Conservation (phyloP, 805 yeast genomes). For the Hanseniaspora lindneri region DNA sequence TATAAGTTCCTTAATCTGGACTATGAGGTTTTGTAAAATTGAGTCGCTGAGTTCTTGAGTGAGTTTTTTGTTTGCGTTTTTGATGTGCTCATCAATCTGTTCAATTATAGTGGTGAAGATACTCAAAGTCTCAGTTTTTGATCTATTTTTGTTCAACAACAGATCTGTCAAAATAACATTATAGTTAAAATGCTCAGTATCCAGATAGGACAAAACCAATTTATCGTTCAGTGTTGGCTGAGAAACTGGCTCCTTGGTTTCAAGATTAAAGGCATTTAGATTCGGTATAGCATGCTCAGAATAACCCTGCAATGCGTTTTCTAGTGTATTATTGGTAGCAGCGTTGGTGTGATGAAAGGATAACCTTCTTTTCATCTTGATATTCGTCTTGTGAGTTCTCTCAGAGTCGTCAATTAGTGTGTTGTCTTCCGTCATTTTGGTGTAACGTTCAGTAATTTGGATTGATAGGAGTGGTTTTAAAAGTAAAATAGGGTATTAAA, state of each 20-base stretch:
- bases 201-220: slow-evolving; percentile 4
- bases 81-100: neutral
- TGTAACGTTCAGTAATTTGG: neutral
- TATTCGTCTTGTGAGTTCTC: slow-evolving; percentile 15
- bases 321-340: neutral
- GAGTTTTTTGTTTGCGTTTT: slow-evolving; percentile 5
- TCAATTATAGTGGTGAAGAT: slow-evolving; percentile 13
- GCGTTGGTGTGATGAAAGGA: slow-evolving; percentile 14
- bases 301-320: slow-evolving; percentile 2
- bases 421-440: neutral
- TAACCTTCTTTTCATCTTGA: slow-evolving; percentile 15
- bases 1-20: neutral
- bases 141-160: slow-evolving; percentile 9
- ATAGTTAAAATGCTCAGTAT: slow-evolving; percentile 6
- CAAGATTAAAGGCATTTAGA: neutral
- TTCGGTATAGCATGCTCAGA: slow-evolving; percentile 1
- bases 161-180: neutral
- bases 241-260: neutral
- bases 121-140: slow-evolving; percentile 14
- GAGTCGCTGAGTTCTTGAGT: slow-evolving; percentile 1
- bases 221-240: slow-evolving; percentile 3
- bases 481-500: too few species aligned
- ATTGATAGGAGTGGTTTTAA: too few species aligned
- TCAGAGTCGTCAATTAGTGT: slow-evolving; percentile 2
- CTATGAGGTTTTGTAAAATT: neutral